These are phyloP conservation scores for Colletotrichum sp. DNA, from an alignment of 2,329 filamentous ascomycete genomes.

Conservation along the genomic window DNA sequence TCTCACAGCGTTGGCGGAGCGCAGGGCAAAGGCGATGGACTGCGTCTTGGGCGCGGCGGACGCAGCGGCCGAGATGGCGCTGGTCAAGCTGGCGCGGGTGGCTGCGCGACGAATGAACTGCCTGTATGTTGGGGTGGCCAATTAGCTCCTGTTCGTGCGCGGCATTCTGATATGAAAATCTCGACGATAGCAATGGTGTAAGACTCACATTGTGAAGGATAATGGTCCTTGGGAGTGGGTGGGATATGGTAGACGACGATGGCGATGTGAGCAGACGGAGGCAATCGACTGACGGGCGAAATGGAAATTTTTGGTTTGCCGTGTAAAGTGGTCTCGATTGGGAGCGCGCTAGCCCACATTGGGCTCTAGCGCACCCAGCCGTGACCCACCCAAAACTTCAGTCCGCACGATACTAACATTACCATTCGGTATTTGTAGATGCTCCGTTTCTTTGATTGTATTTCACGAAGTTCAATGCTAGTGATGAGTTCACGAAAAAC, in stretches of 20 bases:
- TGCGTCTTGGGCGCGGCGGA: conserved; percentile 11
- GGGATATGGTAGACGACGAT: neutral
- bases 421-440: neutral
- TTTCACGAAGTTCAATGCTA: neutral
- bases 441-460: neutral
- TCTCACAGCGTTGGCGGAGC: neutral
- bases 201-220: conserved; percentile 1
- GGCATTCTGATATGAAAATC: neutral
- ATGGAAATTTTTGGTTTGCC: conserved; percentile 6
- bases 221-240: neutral
- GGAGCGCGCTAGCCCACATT: neutral
- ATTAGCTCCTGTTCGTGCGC: neutral
- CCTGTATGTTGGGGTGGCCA: neutral
- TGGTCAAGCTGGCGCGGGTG: conserved; percentile 12
- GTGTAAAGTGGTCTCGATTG: neutral
- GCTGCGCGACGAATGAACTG: conserved; percentile 20
- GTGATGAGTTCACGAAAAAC: neutral
- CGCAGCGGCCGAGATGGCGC: neutral
- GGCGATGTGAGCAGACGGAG: neutral
- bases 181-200: neutral
- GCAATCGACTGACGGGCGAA: neutral
- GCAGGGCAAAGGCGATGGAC: conserved; percentile 6
- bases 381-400: neutral
- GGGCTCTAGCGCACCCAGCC: neutral
- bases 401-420: neutral